Conservation (phyloP, 768 basidiomycete genomes). For the Leccinum disarticulatum region DNA sequence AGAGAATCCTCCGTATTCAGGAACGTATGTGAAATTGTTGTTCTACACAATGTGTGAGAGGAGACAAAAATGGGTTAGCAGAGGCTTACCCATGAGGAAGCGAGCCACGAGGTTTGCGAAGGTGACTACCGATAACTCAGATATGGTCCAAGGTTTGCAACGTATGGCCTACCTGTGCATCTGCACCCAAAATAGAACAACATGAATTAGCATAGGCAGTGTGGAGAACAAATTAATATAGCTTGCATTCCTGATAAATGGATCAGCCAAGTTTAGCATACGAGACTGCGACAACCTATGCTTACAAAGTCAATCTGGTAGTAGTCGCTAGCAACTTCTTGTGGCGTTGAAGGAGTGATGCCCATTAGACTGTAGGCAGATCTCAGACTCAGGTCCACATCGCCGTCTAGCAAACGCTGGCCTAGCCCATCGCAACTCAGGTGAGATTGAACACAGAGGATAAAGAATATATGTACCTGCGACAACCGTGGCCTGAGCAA, state of each 20-base stretch:
- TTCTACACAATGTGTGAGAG: slow-evolving; percentile 36
- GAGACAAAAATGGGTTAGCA: not conserved
- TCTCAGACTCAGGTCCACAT: slow-evolving; percentile 54
- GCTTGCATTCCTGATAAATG: slow-evolving; percentile 31
- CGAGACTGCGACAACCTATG: not conserved
- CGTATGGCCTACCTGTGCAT: slow-evolving; percentile 26
- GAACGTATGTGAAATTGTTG: slow-evolving; percentile 59
- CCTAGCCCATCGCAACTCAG: slow-evolving; percentile 7
- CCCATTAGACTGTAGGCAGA: slow-evolving; percentile 55
- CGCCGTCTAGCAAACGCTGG: slow-evolving; percentile 11
- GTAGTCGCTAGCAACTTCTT: slow-evolving; percentile 57
- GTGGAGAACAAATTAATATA: not conserved
- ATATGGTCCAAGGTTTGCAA: not conserved
- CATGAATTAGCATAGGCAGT: slow-evolving; percentile 2
- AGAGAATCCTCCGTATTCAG: slow-evolving; percentile 57
- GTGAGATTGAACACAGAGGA: slow-evolving; percentile 42
- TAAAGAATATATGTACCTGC: slow-evolving; percentile 39
- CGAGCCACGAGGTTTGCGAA: slow-evolving; percentile 61
- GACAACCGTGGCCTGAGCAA: slow-evolving; percentile 38
- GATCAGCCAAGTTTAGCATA: slow-evolving; percentile 2
- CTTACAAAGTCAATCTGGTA: slow-evolving; percentile 45
- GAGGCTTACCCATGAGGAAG: slow-evolving; percentile 56
- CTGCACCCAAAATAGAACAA: slow-evolving; percentile 5
- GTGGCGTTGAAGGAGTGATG: slow-evolving; percentile 42
- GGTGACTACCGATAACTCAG: slow-evolving; percentile 51